These are phyloP conservation scores for Suhomyces bokatorum DNA, from an alignment of 1,139 yeast species.

Conservation along the genomic window DNA sequence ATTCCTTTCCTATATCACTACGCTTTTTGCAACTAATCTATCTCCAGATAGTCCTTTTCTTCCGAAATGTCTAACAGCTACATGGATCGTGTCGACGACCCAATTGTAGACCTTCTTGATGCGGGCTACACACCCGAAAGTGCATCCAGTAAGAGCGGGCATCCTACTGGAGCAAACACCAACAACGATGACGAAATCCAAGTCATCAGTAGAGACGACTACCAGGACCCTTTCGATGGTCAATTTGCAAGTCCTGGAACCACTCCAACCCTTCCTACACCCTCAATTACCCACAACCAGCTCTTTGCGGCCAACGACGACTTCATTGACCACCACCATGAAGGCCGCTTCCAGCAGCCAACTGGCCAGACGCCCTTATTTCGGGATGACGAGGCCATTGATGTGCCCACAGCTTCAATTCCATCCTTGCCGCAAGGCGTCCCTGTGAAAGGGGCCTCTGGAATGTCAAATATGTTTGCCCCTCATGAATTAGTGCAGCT, in stretches of 20 bases:
- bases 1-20: neutral
- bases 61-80: slow-evolving; percentile 2
- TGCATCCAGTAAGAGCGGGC: slow-evolving; percentile 10
- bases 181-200: slow-evolving; percentile 35
- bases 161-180: slow-evolving; percentile 8
- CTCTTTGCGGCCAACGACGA: slow-evolving; percentile 5
- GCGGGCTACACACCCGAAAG: slow-evolving; percentile 2
- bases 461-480: slow-evolving; percentile 1
- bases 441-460: neutral
- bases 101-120: slow-evolving; percentile 9
- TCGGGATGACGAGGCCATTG: slow-evolving; percentile 3
- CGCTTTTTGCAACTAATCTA: slow-evolving; percentile 5
- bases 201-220: slow-evolving; percentile 32
- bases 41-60: neutral
- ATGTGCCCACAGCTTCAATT: neutral
- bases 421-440: neutral
- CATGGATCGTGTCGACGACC: slow-evolving; percentile 9
- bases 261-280: slow-evolving; percentile 9
- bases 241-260: slow-evolving; percentile 8
- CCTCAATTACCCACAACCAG: slow-evolving; percentile 9
- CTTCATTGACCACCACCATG: slow-evolving; percentile 5
- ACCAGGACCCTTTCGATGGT: slow-evolving; percentile 9
- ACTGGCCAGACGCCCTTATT: slow-evolving; percentile 11
- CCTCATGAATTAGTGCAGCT: slow-evolving; percentile 8
- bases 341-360: slow-evolving; percentile 4